Evolutionary conservation across 345 rosid genomes (phyloP).

Genomic region (Bretschneidera sinensis): DNA sequence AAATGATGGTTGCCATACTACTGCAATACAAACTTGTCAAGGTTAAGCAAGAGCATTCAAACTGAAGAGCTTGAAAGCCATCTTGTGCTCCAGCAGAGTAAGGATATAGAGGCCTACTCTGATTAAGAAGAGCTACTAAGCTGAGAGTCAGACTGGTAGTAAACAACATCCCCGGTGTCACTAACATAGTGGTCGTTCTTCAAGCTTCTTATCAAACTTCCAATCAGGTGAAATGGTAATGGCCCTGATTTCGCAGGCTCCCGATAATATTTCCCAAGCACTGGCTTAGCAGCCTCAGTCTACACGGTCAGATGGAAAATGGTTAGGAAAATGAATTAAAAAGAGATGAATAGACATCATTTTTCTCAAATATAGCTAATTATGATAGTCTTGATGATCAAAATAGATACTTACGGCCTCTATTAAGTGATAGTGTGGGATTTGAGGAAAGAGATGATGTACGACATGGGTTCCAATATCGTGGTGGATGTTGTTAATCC

Average conservation of each 20-base stretch:
- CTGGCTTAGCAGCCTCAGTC: slow-evolving; percentile 90
- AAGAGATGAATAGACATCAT: background rate
- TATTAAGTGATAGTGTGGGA: slow-evolving; percentile 85
- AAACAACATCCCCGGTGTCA: slow-evolving; percentile 67
- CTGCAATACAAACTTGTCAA: background rate
- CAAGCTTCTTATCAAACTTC: slow-evolving; percentile 47
- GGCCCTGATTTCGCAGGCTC: slow-evolving; percentile 76
- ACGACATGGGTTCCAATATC: slow-evolving; percentile 95
- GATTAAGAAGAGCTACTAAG: slow-evolving; percentile 17
- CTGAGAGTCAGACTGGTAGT: slow-evolving; percentile 53
- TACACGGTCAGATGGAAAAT: slow-evolving; percentile 16
- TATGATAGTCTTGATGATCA: background rate
- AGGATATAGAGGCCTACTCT: too few relatives aligned
- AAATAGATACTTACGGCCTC: slow-evolving; percentile 61
- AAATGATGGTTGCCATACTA: background rate
- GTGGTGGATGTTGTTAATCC: slow-evolving; percentile 86
- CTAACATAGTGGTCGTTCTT: slow-evolving; percentile 70
- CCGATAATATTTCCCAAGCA: slow-evolving; percentile 72
- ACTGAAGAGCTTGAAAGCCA: too few relatives aligned
- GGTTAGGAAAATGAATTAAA: background rate
- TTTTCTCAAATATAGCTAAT: too few relatives aligned
- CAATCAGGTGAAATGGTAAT: slow-evolving; percentile 61
- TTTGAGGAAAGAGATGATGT: slow-evolving; percentile 95
- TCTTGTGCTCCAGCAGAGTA: too few relatives aligned
- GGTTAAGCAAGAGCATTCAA: background rate